These are phyloP conservation scores for Pleurotus ostreatus DNA, from an alignment of 768 basidiomycete genomes.

Conservation along the genomic window DNA sequence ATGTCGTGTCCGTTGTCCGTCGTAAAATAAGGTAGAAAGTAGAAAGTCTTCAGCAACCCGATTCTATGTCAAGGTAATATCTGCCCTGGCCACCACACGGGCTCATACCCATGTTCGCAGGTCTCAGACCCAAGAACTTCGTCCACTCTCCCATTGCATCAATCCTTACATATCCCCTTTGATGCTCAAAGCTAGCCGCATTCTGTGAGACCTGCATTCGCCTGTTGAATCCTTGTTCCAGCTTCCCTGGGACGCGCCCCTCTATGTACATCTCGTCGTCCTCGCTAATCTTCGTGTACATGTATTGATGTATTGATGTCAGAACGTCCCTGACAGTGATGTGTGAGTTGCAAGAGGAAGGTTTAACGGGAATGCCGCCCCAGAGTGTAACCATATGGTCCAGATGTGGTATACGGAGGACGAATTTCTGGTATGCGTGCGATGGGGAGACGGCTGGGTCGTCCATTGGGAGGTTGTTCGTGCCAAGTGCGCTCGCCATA, in stretches of 20 bases:
- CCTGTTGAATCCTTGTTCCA: neutral
- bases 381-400: conserved; percentile 1
- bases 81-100: neutral
- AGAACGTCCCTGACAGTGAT: neutral
- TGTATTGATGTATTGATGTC: neutral
- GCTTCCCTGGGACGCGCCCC: neutral
- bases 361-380: neutral
- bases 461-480: neutral
- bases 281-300: neutral
- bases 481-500: neutral
- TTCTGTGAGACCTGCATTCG: neutral
- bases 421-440: neutral
- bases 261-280: neutral
- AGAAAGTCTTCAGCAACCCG: neutral
- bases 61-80: conserved; percentile 1
- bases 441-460: neutral
- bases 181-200: neutral
- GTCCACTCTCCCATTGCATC: conserved; percentile 5
- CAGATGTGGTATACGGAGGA: neutral
- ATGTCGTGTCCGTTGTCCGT: no score
- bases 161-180: conserved; percentile 4
- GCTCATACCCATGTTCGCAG: neutral
- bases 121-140: conserved; percentile 2
- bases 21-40: no score
- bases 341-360: neutral